Percentiles rank a stretch among this genome's conserved stretches.
Evolutionary conservation across 768 basidiomycete species (phyloP).

Genomic region (Trametes coccinea): DNA sequence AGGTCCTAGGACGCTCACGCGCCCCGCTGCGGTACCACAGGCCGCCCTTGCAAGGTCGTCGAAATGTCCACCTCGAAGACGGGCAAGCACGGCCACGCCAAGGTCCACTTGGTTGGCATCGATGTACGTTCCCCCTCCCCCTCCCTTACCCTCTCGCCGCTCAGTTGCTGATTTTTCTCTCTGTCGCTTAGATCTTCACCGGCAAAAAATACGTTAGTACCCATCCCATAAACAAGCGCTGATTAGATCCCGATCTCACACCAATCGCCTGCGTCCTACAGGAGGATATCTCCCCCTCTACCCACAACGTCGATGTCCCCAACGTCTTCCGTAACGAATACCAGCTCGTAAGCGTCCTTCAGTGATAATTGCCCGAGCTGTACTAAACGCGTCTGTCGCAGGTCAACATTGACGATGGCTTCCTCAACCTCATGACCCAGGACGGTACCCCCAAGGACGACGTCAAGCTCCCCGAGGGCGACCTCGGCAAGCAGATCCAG

Average conservation of each 20-base stretch:
- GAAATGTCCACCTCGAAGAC: slow-evolving; percentile 99
- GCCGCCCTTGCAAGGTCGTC: slow-evolving; percentile 96
- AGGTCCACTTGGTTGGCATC: slow-evolving; percentile 95
- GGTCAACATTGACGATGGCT: slow-evolving; percentile 92
- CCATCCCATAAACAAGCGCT: slow-evolving; percentile 9
- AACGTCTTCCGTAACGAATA: slow-evolving; percentile 90
- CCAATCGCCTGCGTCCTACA: slow-evolving; percentile 33
- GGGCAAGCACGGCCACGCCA: slow-evolving; percentile 99
- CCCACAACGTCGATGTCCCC: slow-evolving; percentile 99
- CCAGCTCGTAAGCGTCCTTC: slow-evolving; percentile 62
- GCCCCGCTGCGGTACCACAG: slow-evolving; percentile 35
- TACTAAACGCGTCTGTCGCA: slow-evolving; percentile 28
- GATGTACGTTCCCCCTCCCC: slow-evolving; percentile 64
- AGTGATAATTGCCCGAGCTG: background rate
- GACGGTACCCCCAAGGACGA: slow-evolving; percentile 90
- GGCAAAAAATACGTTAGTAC: slow-evolving; percentile 87
- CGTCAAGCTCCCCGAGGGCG: slow-evolving; percentile 87
- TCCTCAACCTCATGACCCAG: slow-evolving; percentile 87
- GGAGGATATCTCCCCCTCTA: slow-evolving; percentile 95
- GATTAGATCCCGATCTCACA: slow-evolving; percentile 13
- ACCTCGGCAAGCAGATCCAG: slow-evolving; percentile 73
- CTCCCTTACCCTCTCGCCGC: background rate
- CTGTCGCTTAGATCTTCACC: slow-evolving; percentile 84
- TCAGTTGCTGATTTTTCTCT: slow-evolving; percentile 17
- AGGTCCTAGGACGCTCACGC: background rate